Base-by-base conservation (phyloP, 2,329 filamentous ascomycete species). In the Fusarium incarnatum region DNA sequence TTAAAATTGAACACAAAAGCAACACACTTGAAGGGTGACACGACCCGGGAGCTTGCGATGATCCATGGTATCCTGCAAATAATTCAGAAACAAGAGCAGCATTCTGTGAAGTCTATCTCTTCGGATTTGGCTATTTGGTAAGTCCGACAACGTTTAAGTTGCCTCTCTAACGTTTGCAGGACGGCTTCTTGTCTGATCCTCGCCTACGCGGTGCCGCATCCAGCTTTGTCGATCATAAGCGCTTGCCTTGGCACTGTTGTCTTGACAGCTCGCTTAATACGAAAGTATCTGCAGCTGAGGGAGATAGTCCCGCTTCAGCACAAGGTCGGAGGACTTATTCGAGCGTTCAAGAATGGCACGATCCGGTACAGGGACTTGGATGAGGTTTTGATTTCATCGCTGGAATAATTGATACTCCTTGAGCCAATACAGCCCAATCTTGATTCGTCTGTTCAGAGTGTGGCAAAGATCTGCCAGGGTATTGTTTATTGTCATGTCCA, bases 301-400 rank as follows among this genome's bases (percentile, higher is more conserved):
- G 44, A 46, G 4, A 18, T 46, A 7, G 28, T n/a, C 1, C 52
- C 61, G 2, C 0, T 49, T 4, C 32, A 37, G 37, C 45, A 64
- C 40, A 64, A 64, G 2, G 45, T 64, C 5, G 30, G 45, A 32
- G 52, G 61, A 5, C 7, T 64, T 12, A 18, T 50, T n/a, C 45
- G 60, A 0, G 60, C 60, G 13, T 64, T 59, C 27, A 64, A 64
- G 25, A 64, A 64, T 34, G 60, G 60, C 8, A 64, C 61, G 11
- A 64, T 64, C 7, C 20, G 45, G 9, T 41, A 58, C 3, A 46
- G 52, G 7, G 61, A 64, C 8, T 8, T 5, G 2, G 52, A 64
- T 2, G 52, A 58, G 16, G 40, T 50, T 9, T 5, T 64, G n/a
- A 22, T 64, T 13, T 16, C 10, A 2, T 40, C 40, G 3, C 10